Evolutionary conservation across 176 grass and related monocot genomes (phyloP).

Genomic region (Oryza australiensis): DNA sequence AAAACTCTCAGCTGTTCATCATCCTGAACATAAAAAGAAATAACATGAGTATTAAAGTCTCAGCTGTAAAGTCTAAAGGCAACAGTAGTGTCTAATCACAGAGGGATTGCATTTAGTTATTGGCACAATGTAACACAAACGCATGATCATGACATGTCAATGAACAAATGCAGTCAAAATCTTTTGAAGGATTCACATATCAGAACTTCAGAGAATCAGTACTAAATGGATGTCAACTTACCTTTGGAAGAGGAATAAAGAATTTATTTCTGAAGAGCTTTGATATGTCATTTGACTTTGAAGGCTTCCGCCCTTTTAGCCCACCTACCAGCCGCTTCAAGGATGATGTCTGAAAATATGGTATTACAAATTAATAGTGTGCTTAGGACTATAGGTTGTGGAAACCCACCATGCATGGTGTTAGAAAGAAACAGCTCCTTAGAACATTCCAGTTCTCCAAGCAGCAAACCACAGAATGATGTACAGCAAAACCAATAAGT

Average conservation of each 20-base stretch:
- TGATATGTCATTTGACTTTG: conserved; percentile 57
- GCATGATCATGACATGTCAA: conserved; percentile 15
- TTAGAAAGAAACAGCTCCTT: conserved; percentile 20
- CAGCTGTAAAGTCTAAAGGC: conserved; percentile 15
- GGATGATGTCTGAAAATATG: conserved; percentile 51
- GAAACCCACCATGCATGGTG: not conserved
- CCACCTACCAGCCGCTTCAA: conserved; percentile 56
- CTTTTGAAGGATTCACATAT: not conserved
- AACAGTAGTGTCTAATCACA: conserved; percentile 20
- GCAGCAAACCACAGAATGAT: not conserved
- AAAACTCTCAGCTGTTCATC: conserved; percentile 82
- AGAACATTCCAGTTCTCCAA: conserved; percentile 8
- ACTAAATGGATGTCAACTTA: conserved; percentile 21
- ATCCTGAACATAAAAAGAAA: conserved; percentile 55
- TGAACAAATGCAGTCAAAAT: not conserved
- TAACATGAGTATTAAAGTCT: conserved; percentile 26
- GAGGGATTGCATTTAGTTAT: not conserved
- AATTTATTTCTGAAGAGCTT: conserved; percentile 77
- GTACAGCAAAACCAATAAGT: not conserved
- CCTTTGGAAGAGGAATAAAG: conserved; percentile 84
- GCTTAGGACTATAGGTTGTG: not conserved
- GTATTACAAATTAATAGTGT: conserved; percentile 3
- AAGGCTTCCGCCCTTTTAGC: conserved; percentile 48
- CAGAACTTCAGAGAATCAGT: not conserved
- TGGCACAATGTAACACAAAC: conserved; percentile 4